Evolutionary conservation across 805 yeast species (phyloP).

Genomic region (Ogataea glucozyma): DNA sequence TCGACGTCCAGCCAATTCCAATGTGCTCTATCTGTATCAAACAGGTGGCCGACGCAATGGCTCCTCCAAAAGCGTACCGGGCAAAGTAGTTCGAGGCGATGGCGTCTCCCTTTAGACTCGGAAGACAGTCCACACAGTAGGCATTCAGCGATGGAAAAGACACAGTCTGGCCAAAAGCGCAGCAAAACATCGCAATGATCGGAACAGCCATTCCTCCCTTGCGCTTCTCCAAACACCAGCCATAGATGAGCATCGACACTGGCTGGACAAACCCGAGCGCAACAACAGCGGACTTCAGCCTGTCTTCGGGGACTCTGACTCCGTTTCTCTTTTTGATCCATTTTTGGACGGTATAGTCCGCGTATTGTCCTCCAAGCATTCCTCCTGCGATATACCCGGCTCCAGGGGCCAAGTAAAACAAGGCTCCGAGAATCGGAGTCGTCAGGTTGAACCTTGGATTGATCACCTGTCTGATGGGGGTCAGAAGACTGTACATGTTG

Average conservation of each 20-base stretch:
- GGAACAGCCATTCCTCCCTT: slow-evolving; percentile 60
- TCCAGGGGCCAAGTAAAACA: slow-evolving; percentile 60
- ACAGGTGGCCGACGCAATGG: slow-evolving; percentile 51
- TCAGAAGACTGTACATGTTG: slow-evolving; percentile 52
- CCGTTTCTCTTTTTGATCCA: slow-evolving; percentile 44
- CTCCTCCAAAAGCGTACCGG: slow-evolving; percentile 49
- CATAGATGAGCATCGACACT: slow-evolving; percentile 47
- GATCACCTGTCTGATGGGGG: slow-evolving; percentile 57
- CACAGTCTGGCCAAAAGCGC: slow-evolving; percentile 53
- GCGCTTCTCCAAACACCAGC: slow-evolving; percentile 50
- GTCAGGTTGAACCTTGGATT: slow-evolving; percentile 54
- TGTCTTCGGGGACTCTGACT: slow-evolving; percentile 51
- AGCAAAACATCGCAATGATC: slow-evolving; percentile 46
- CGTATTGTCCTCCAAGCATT: slow-evolving; percentile 52
- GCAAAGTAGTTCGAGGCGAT: slow-evolving; percentile 54
- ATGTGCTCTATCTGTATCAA: slow-evolving; percentile 46
- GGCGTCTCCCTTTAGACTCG: slow-evolving; percentile 54
- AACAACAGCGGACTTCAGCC: slow-evolving; percentile 43
- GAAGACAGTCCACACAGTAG: slow-evolving; percentile 60
- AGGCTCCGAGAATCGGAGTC: slow-evolving; percentile 49
- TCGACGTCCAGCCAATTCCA: slow-evolving; percentile 59
- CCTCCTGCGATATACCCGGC: slow-evolving; percentile 53
- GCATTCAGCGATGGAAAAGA: slow-evolving; percentile 55
- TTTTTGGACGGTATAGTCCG: slow-evolving; percentile 48
- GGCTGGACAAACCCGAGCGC: slow-evolving; percentile 50